Evolutionary conservation across 805 yeast species (phyloP), one percentile per base, ranked within the genome.

Genomic region (Saturnispora saitoi): DNA sequence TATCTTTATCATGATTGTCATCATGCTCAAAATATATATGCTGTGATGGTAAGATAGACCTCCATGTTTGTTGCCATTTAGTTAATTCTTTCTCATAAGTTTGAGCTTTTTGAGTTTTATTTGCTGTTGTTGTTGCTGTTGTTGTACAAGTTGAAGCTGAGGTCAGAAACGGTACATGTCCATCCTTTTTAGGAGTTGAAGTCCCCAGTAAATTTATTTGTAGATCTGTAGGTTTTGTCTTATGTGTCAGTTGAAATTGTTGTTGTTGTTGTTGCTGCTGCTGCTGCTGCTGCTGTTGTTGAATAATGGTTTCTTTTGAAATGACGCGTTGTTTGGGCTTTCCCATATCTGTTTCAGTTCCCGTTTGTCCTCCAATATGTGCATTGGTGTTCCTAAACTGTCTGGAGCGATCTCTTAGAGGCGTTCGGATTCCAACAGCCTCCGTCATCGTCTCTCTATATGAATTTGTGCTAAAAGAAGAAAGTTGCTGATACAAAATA

Each of bases 31-130:
- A 79, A 57, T 79, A 80, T 4, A 78, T 78, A 9, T 73, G 75
- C 10, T 79, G 72, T 45, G 70, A 74, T 39, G 69, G 72, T 78
- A 80, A 73, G 48, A 79, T 78, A 48, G 70, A 70, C 40, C 76
- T 65, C 86, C 86, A 80, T 43, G 73, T 72, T 31, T 65, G 67
- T 56, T 78, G 82, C 86, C 86, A 80, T 52, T 70, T 71, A 45
- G 63, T 65, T 44, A 80, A 60, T 48, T 76, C 80, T 19, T 56
- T 60, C 29, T 62, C 56, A 54, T 56, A 31, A 54, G 49, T 40
- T 45, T 37, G 50, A 3, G 28, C 24, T 14, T 32, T 46, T 28
- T 37, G 47, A 14, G 22, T 30, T 31, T 31, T 36, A 22, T 42
- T 32, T 28, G 48, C 38, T 47, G 51, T 40, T 45, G 46, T 36